Percentiles rank a stretch among this genome's conserved stretches.
Conservation (phyloP, 495 filamentous ascomycete genomes). For the Ascobolus immersus region DNA sequence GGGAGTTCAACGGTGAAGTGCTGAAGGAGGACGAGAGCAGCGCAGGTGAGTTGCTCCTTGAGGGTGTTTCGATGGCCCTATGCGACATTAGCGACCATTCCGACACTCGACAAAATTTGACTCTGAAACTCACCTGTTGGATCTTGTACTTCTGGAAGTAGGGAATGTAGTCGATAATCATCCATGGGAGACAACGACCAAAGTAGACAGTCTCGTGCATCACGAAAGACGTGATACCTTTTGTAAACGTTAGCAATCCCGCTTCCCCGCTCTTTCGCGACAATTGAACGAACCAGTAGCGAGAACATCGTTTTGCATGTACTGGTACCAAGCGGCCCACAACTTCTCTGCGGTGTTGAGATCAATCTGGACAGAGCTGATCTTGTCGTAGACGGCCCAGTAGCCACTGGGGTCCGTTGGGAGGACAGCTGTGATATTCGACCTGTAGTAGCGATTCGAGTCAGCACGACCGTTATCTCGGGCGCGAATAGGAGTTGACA, state of each 20-base stretch:
- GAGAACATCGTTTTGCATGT: slow-evolving; percentile 89
- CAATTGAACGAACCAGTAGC: slow-evolving; percentile 33
- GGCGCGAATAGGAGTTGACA: no score
- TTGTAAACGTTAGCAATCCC: neutral
- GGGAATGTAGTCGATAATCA: slow-evolving; percentile 69
- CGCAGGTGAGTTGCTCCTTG: slow-evolving; percentile 83
- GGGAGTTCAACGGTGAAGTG: slow-evolving; percentile 95
- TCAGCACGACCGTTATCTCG: no score
- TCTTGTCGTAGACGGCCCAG: slow-evolving; percentile 61
- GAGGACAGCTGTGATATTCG: slow-evolving; percentile 15
- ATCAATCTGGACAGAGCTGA: slow-evolving; percentile 64
- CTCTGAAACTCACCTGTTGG: slow-evolving; percentile 39
- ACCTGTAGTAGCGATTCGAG: no score
- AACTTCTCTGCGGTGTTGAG: slow-evolving; percentile 61
- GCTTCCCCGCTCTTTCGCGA: neutral
- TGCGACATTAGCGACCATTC: neutral
- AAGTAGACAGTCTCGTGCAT: slow-evolving; percentile 94
- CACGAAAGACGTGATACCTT: slow-evolving; percentile 69
- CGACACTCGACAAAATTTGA: neutral
- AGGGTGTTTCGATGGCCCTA: slow-evolving; percentile 22
- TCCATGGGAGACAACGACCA: slow-evolving; percentile 74
- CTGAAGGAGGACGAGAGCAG: slow-evolving; percentile 63
- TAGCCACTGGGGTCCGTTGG: slow-evolving; percentile 25
- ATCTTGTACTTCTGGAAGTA: slow-evolving; percentile 84
- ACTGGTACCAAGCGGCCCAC: slow-evolving; percentile 92